phyloP scores from a whole-genome alignment of 1,284 basidiomycete species.

The Puccinia horiana region DNA sequence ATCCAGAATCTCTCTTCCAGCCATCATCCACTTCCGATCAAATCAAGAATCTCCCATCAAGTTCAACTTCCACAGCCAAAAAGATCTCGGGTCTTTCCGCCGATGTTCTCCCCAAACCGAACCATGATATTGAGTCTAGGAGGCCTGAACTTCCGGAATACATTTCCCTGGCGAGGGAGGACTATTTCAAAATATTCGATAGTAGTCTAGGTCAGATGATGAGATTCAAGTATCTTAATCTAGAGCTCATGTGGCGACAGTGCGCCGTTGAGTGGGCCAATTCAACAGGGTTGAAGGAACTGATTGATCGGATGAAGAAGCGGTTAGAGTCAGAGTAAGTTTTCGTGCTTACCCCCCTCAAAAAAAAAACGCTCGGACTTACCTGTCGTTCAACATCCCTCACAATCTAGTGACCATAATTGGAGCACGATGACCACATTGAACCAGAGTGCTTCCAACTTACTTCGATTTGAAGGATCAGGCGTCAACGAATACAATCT shows the following conservation, averaged over 20 bases:
- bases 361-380: neutral
- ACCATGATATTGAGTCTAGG: neutral
- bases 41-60: neutral
- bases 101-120: neutral
- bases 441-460: conserved; percentile 23
- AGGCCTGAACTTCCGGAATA: conserved; percentile 24
- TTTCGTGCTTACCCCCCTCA: neutral
- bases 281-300: conserved; percentile 13
- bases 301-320: conserved; percentile 28
- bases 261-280: conserved; percentile 38
- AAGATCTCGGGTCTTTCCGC: neutral
- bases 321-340: conserved; percentile 16
- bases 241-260: conserved; percentile 45
- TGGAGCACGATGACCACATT: conserved; percentile 47
- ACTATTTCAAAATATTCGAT: conserved; percentile 42
- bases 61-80: neutral
- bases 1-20: conserved; percentile 20
- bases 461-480: conserved; percentile 2
- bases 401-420: conserved; percentile 18
- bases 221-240: conserved; percentile 33
- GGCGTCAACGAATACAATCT: conserved; percentile 15
- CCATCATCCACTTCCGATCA: conserved; percentile 13
- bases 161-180: conserved; percentile 32
- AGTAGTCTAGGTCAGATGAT: conserved; percentile 22
- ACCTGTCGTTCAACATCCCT: neutral